Evolutionary conservation across 192 early-diverging fungal genomes (phyloP), one percentile per base, ranked within the genome.

Genomic region (Coemansia asiatica): DNA sequence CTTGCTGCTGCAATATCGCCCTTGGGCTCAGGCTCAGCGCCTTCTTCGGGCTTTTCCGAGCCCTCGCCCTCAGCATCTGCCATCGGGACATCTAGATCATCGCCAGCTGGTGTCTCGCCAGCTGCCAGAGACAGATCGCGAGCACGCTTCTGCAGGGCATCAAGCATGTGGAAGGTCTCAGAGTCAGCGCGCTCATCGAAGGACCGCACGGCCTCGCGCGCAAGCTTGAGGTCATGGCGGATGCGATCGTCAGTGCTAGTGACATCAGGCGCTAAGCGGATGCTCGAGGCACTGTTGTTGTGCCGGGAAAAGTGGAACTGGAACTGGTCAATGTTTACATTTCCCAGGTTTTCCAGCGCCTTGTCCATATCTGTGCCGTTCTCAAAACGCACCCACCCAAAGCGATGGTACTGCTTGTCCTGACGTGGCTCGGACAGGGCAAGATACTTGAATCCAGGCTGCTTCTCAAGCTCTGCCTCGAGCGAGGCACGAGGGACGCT

Each of bases 341-440:
- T 80, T 63, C 92, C 82, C 55, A 93, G 74, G 36, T 76, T 71
- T 22, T 86, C 82, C 66, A 87, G 70, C 21, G 90, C 89, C 46
- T 74, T 80, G 13, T 89, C 85, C 74, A 96, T 84, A 68, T 96
- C 90, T n/a, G 92, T 91, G 21, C 89, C 93, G 26, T 90, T 81
- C 54, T 89, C 85, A 66, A 97, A 96, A 22, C 89, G 85, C 64
- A 94, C 88, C 96, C 96, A 98, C 12, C 94, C 96, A 62, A 95
- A 84, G 16, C 96, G 90, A 72, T 90, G 86, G 75, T 90, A 91
- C 64, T 92, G 89, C 72, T 92, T 92, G 68, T 86, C 83, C 29
- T 91, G 86, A 21, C 87, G 87, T 2, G 96, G 95, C 63, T 96
- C 95, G 15, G 91, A 91, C 6, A 98, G 72, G 12, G 90, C 88